A percentile compares a stretch with the other conserved stretches of the same genome.
Conservation (phyloP, 1,139 yeast species). For the Scheffersomyces quercinus region DNA sequence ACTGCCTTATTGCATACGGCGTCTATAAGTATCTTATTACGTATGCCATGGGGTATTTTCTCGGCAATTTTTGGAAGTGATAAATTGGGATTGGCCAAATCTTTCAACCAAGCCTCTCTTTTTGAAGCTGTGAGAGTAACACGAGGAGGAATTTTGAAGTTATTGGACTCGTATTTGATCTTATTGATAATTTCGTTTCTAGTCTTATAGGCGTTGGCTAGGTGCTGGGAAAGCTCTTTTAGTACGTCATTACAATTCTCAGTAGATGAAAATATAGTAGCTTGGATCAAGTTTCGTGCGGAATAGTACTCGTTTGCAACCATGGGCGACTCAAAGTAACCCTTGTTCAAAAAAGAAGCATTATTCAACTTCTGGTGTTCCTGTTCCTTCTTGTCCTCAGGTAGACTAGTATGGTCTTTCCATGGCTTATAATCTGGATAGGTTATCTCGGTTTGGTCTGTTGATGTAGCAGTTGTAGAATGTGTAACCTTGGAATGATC, state of each 20-base stretch:
- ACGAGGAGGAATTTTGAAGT: conserved; percentile 78
- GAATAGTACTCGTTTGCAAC: conserved; percentile 54
- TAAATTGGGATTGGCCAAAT: conserved; percentile 65
- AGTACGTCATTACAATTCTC: conserved; percentile 40
- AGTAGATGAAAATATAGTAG: conserved; percentile 41
- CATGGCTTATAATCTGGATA: conserved; percentile 84
- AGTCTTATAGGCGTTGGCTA: conserved; percentile 64
- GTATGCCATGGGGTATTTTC: conserved; percentile 89
- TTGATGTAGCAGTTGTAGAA: neutral
- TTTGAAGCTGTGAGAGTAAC: conserved; percentile 88
- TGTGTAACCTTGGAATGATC: neutral
- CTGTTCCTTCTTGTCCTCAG: conserved; percentile 23
- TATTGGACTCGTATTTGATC: conserved; percentile 50
- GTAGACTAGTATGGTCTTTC: conserved; percentile 62
- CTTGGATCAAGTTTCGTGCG: conserved; percentile 52
- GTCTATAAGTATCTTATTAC: conserved; percentile 71
- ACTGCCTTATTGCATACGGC: conserved; percentile 64
- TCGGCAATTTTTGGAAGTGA: conserved; percentile 69
- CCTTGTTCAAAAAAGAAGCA: conserved; percentile 39
- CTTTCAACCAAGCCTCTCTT: conserved; percentile 81
- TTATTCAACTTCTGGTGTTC: conserved; percentile 32
- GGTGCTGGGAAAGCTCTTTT: conserved; percentile 45
- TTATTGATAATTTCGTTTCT: conserved; percentile 66
- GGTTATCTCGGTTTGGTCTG: conserved; percentile 14
- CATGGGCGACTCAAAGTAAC: conserved; percentile 55